phyloP scores from a whole-genome alignment of 352 stramenopile genomes.

The Pythium oligandrum region DNA sequence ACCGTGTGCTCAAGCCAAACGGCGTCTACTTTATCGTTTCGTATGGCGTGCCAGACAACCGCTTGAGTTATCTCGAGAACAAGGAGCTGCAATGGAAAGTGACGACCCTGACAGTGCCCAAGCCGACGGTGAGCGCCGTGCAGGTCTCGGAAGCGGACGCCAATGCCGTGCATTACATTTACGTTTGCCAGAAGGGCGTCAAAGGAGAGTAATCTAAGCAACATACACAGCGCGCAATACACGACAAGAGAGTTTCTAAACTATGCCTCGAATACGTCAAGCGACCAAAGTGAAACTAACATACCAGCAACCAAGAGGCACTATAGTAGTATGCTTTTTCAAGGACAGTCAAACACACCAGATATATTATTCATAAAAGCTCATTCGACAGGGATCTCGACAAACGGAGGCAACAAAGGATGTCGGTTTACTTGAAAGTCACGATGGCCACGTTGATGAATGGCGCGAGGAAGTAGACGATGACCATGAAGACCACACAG shows the following conservation, averaged over 20 bases:
- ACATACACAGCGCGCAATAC: too few relatives aligned
- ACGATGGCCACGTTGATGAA: slow-evolving; percentile 85
- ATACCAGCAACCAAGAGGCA: too few relatives aligned
- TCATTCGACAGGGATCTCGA: background rate
- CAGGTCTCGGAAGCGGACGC: slow-evolving; percentile 91
- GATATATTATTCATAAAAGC: background rate
- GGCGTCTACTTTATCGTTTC: slow-evolving; percentile 94
- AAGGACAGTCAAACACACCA: too few relatives aligned
- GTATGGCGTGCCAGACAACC: slow-evolving; percentile 94
- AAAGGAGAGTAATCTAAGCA: slow-evolving; percentile 30
- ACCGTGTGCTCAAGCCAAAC: slow-evolving; percentile 92
- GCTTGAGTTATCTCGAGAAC: slow-evolving; percentile 95
- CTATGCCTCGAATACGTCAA: too few relatives aligned
- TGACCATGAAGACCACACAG: slow-evolving; percentile 79
- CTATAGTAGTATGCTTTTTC: too few relatives aligned
- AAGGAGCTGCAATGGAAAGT: slow-evolving; percentile 95
- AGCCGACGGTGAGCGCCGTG: slow-evolving; percentile 93
- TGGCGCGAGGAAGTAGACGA: slow-evolving; percentile 83
- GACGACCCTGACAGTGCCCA: slow-evolving; percentile 93
- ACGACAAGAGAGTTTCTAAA: too few relatives aligned
- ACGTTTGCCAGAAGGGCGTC: slow-evolving; percentile 91
- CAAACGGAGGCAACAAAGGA: background rate
- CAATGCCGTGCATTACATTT: slow-evolving; percentile 95
- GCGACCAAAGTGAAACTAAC: too few relatives aligned
- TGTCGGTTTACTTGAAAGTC: slow-evolving; percentile 35